Evolutionary conservation across 352 stramenopile genomes (phyloP).

Genomic region (Pythium dissimile): DNA sequence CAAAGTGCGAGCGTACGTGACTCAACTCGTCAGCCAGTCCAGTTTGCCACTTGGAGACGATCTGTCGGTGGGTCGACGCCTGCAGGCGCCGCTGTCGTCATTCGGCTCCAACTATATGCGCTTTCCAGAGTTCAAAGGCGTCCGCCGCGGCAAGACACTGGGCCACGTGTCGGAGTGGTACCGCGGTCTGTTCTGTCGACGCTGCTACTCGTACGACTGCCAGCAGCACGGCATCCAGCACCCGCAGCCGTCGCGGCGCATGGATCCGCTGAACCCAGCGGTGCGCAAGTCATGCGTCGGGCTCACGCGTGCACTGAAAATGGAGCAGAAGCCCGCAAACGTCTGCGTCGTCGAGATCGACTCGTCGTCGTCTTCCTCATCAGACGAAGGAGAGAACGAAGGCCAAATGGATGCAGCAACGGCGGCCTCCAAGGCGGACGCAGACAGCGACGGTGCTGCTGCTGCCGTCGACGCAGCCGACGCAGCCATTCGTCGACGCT

Average conservation of each 20-base stretch:
- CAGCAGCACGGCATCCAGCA: constrained; percentile 82
- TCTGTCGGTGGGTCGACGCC: background rate
- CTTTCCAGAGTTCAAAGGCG: constrained; percentile 26
- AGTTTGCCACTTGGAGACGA: background rate
- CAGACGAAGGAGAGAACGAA: constrained; percentile 3
- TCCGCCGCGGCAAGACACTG: constrained; percentile 43
- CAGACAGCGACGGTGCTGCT: constrained; percentile 11
- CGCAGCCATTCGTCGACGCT: constrained; percentile 31
- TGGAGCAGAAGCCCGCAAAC: background rate
- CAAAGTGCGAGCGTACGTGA: constrained; percentile 2
- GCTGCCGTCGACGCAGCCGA: constrained; percentile 3
- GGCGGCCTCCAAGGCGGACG: background rate
- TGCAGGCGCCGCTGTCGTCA: constrained; percentile 31
- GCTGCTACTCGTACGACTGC: constrained; percentile 91
- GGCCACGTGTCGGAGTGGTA: constrained; percentile 71
- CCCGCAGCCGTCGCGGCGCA: constrained; percentile 38
- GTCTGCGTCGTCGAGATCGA: constrained; percentile 25
- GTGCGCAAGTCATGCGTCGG: constrained; percentile 26
- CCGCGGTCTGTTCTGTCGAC: constrained; percentile 85
- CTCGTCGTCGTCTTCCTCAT: constrained; percentile 26
- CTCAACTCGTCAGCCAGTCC: background rate
- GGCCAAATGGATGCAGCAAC: constrained; percentile 10
- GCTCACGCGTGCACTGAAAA: background rate
- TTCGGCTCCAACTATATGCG: constrained; percentile 56
- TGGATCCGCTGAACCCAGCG: constrained; percentile 60